phyloP scores from a whole-genome alignment of 176 grass and related monocot species.

The Zoysia japonica region DNA sequence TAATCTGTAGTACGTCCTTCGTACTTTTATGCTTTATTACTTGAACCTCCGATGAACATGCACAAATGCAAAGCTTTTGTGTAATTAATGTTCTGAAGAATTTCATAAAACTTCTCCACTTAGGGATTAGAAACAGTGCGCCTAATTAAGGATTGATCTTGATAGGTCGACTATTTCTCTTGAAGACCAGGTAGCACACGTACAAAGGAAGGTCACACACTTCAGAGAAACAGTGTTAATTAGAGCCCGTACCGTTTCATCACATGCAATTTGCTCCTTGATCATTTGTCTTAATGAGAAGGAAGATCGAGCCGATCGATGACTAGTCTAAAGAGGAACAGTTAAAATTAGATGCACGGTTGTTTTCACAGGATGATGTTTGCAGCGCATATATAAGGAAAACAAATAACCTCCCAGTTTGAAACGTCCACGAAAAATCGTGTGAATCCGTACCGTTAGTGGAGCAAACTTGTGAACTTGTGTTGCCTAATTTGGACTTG shows the following conservation, averaged over 20 bases:
- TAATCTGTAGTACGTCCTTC: neutral
- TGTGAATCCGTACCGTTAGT: conserved; percentile 47
- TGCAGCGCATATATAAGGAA: conserved; percentile 2
- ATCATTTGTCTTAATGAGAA: conserved; percentile 1
- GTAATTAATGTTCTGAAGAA: too few species aligned
- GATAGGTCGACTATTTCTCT: too few species aligned
- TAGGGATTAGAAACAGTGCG: too few species aligned
- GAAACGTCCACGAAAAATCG: neutral
- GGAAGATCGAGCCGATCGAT: neutral
- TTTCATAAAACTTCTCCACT: too few species aligned
- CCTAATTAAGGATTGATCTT: too few species aligned
- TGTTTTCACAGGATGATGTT: conserved; percentile 26
- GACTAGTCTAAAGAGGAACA: neutral
- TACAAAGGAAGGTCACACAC: too few species aligned
- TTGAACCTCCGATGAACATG: too few species aligned
- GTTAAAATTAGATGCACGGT: conserved; percentile 15
- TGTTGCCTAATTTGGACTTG: conserved; percentile 33
- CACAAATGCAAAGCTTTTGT: too few species aligned
- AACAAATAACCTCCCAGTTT: neutral
- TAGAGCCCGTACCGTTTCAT: too few species aligned
- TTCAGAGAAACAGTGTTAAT: too few species aligned
- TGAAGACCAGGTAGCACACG: too few species aligned
- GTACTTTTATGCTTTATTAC: neutral
- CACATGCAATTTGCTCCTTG: neutral
- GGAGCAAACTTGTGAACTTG: conserved; percentile 28